These are phyloP conservation scores for Thermothielavioides terrestris DNA, from an alignment of 495 filamentous ascomycete genomes.

Conservation along the genomic window DNA sequence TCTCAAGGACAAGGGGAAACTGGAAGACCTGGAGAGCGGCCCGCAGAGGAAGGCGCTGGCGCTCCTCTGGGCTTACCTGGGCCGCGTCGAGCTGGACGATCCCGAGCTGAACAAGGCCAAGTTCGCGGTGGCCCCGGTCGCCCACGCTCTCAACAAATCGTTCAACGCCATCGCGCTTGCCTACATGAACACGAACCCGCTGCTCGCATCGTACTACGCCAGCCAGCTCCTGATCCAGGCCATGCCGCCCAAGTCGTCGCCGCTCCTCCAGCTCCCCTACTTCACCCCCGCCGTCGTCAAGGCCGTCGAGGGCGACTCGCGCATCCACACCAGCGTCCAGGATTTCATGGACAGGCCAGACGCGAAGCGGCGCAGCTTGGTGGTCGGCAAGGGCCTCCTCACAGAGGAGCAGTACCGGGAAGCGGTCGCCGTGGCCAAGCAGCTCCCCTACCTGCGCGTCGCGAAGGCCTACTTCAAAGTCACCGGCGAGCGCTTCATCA, in stretches of 20 bases:
- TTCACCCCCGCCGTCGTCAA: conserved; percentile 69
- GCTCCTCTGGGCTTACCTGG: conserved; percentile 90
- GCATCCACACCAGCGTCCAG: conserved; percentile 69
- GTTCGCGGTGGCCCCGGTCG: conserved; percentile 75
- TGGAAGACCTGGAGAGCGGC: conserved; percentile 60
- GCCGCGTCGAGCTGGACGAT: conserved; percentile 70
- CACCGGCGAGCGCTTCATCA: conserved; percentile 83
- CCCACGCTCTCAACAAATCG: conserved; percentile 72
- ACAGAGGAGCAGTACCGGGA: conserved; percentile 66
- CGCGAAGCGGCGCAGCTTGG: conserved; percentile 57
- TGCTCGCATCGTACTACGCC: conserved; percentile 71
- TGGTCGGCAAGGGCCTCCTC: conserved; percentile 61
- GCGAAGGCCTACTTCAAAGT: conserved; percentile 98
- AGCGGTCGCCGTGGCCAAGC: conserved; percentile 64
- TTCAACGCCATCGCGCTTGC: conserved; percentile 80
- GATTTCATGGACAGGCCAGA: conserved; percentile 79
- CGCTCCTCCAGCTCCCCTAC: conserved; percentile 85
- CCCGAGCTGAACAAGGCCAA: conserved; percentile 61
- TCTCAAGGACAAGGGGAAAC: conserved; percentile 59
- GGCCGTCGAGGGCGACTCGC: conserved; percentile 66
- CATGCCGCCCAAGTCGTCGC: conserved; percentile 68
- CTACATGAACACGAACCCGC: conserved; percentile 71
- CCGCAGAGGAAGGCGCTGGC: conserved; percentile 76
- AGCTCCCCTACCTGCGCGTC: conserved; percentile 74
- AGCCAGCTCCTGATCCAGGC: conserved; percentile 88